A percentile compares a stretch with the other conserved stretches of the same genome.
Evolutionary conservation across 148 eudicot species (phyloP).

Genomic region (Chenopodium suecicum): DNA sequence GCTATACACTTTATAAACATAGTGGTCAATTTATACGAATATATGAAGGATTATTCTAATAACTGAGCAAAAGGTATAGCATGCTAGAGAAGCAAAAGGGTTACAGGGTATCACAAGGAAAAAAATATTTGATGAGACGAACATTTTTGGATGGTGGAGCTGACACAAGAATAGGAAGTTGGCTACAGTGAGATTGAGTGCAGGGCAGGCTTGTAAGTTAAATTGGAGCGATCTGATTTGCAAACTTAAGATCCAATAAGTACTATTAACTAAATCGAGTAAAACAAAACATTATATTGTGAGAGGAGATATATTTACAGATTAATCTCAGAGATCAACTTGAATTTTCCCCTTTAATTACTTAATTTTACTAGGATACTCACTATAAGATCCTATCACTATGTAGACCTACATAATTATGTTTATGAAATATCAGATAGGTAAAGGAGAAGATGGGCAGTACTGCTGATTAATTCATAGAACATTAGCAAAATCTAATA

Average conservation of each 20-base stretch:
- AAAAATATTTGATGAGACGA: background rate
- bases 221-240: background rate
- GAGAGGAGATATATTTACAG: too few relatives aligned
- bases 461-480: background rate
- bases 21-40: background rate
- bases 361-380: background rate
- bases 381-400: background rate
- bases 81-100: background rate
- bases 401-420: background rate
- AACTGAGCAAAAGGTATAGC: background rate
- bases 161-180: background rate
- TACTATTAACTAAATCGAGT: too few relatives aligned
- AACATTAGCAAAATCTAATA: background rate
- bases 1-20: background rate
- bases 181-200: background rate
- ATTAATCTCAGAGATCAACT: too few relatives aligned
- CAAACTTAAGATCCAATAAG: background rate
- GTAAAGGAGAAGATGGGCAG: background rate
- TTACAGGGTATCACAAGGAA: background rate
- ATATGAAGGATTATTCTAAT: background rate
- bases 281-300: too few relatives aligned
- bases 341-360: background rate
- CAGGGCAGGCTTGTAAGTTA: background rate
- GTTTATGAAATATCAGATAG: background rate
- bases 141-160: too few relatives aligned